phyloP scores from a whole-genome alignment of 176 grass and related monocot genomes.

The Avena eriantha region DNA sequence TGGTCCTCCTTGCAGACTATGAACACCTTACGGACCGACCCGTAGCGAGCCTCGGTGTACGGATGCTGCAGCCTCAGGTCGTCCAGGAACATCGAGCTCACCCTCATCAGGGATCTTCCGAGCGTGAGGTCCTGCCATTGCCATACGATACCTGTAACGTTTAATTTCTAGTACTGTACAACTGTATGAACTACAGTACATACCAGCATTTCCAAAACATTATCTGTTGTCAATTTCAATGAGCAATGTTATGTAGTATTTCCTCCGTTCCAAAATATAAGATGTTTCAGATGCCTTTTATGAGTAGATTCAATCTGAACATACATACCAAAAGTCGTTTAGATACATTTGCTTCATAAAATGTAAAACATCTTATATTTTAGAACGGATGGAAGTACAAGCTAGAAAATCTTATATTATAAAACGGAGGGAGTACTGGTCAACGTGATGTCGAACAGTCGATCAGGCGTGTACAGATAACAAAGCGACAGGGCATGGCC shows the following conservation, averaged over 20 bases:
- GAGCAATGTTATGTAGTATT: too few species aligned
- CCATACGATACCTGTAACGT: not conserved
- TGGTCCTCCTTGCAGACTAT: slow-evolving; percentile 57
- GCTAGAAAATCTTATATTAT: too few species aligned
- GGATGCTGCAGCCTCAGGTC: slow-evolving; percentile 48
- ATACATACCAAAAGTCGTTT: too few species aligned
- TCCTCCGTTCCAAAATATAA: too few species aligned
- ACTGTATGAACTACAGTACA: not conserved
- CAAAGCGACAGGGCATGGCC: too few species aligned
- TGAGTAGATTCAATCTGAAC: too few species aligned
- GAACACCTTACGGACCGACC: slow-evolving; percentile 65
- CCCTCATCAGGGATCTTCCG: slow-evolving; percentile 48
- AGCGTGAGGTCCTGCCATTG: slow-evolving; percentile 66
- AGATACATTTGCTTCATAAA: too few species aligned
- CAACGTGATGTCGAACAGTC: not conserved
- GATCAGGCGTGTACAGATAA: too few species aligned
- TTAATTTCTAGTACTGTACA: not conserved
- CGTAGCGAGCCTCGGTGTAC: slow-evolving; percentile 48
- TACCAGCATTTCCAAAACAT: not conserved
- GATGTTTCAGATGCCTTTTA: too few species aligned
- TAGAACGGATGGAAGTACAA: too few species aligned
- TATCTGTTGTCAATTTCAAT: not conserved
- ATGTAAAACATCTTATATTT: too few species aligned
- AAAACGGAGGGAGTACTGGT: not conserved
- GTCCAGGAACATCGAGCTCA: slow-evolving; percentile 61